Percentiles rank a stretch among this genome's conserved stretches.
These are phyloP conservation scores for Starmerella bombi DNA, from an alignment of 805 yeast species.

Conservation along the genomic window DNA sequence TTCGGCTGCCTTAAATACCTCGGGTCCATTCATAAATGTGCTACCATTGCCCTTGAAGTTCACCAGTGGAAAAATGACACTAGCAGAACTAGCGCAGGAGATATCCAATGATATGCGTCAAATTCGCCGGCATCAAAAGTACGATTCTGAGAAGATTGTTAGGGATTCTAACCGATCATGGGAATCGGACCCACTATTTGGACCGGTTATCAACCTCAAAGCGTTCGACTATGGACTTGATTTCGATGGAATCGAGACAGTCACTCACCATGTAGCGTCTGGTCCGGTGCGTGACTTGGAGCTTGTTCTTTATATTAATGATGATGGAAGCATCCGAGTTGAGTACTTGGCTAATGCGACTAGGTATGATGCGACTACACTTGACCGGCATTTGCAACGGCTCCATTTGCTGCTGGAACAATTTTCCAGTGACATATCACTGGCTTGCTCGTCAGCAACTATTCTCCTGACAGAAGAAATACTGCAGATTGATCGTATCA, in stretches of 20 bases:
- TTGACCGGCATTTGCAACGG: slow-evolving; percentile 6
- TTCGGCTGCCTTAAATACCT: slow-evolving; percentile 10
- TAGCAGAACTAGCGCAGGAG: not conserved
- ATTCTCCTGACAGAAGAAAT: slow-evolving; percentile 4
- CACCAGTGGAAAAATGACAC: not conserved
- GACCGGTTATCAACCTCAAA: slow-evolving; percentile 14
- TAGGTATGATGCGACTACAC: slow-evolving; percentile 3
- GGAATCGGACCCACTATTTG: slow-evolving; percentile 9
- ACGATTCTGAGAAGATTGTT: slow-evolving; percentile 11
- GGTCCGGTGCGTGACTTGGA: slow-evolving; percentile 16
- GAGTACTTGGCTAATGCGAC: slow-evolving; percentile 13
- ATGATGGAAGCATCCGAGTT: slow-evolving; percentile 1
- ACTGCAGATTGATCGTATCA: not conserved
- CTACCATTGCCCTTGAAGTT: slow-evolving; percentile 8
- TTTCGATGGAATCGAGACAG: slow-evolving; percentile 4
- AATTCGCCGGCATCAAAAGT: slow-evolving; percentile 11
- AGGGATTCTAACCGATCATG: slow-evolving; percentile 5
- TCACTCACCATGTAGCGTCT: slow-evolving; percentile 13
- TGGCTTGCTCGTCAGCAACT: not conserved
- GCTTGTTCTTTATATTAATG: slow-evolving; percentile 6
- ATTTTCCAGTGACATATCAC: not conserved
- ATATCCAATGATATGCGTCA: slow-evolving; percentile 1
- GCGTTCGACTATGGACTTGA: slow-evolving; percentile 14
- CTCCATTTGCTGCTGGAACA: slow-evolving; percentile 4
- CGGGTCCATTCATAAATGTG: slow-evolving; percentile 15